Conservation (phyloP, 1,284 basidiomycete genomes). For the Ceratobasidium sp. region DNA sequence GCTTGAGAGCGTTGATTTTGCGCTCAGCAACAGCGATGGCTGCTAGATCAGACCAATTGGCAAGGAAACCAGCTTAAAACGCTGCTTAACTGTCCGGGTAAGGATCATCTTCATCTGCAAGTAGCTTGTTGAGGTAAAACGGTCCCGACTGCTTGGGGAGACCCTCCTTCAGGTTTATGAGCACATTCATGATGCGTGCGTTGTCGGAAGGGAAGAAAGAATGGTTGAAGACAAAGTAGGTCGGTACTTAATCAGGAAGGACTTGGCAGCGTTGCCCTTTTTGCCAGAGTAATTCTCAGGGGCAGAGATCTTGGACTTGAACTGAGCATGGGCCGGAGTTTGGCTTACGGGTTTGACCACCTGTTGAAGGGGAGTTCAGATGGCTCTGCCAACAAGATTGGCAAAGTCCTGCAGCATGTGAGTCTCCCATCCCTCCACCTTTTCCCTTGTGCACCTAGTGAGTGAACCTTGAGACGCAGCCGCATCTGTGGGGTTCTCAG, state of each 20-base stretch:
- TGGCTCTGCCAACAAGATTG: too few species aligned
- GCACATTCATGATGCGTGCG: neutral
- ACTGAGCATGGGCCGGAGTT: too few species aligned
- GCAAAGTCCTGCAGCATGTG: too few species aligned
- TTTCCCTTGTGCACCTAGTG: too few species aligned
- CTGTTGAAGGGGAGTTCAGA: too few species aligned
- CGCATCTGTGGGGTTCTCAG: too few species aligned
- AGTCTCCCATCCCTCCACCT: too few species aligned
- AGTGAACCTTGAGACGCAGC: too few species aligned
- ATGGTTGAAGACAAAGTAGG: too few species aligned
- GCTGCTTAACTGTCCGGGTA: neutral
- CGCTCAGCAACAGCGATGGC: neutral
- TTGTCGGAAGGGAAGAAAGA: neutral
- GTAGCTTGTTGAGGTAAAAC: slow-evolving; percentile 1
- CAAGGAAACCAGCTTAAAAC: neutral
- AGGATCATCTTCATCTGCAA: neutral
- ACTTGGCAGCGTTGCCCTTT: neutral
- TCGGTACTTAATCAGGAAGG: neutral
- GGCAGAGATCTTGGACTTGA: too few species aligned
- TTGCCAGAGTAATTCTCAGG: too few species aligned
- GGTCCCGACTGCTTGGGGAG: neutral
- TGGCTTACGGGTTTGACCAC: too few species aligned
- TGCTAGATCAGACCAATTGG: slow-evolving; percentile 1
- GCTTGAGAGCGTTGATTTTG: neutral
- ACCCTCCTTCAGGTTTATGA: slow-evolving; percentile 10